These are phyloP conservation scores for Narthecium ossifragum DNA, from an alignment of 106 monocot species.

Conservation along the genomic window DNA sequence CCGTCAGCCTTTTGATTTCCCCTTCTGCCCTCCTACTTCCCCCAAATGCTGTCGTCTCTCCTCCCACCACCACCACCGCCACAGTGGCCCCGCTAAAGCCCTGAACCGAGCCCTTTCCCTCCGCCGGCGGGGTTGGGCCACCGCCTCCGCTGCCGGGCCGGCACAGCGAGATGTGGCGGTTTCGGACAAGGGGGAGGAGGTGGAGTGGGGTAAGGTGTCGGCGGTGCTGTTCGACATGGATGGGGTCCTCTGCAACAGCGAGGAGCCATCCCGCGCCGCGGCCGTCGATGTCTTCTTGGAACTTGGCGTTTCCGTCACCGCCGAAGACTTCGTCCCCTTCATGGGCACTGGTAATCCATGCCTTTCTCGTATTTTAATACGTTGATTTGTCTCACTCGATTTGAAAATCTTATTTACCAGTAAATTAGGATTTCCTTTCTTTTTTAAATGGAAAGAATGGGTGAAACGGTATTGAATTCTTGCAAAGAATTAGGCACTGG, in stretches of 20 bases:
- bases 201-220: slow-evolving; percentile 70
- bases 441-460: too few species aligned
- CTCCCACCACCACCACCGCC: slow-evolving; percentile 5
- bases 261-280: slow-evolving; percentile 75
- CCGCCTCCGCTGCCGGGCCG: slow-evolving; percentile 4
- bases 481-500: too few species aligned
- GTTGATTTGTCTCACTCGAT: too few species aligned
- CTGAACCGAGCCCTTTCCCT: not conserved
- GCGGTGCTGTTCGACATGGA: slow-evolving; percentile 98
- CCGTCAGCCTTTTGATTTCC: slow-evolving; percentile 1
- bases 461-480: too few species aligned
- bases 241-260: slow-evolving; percentile 97
- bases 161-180: slow-evolving; percentile 10
- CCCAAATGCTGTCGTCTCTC: slow-evolving; percentile 9
- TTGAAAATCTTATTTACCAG: too few species aligned
- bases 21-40: slow-evolving; percentile 18
- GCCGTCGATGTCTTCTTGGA: slow-evolving; percentile 90
- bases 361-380: not conserved
- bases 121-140: not conserved
- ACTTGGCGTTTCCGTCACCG: slow-evolving; percentile 77
- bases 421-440: not conserved
- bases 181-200: slow-evolving; percentile 1
- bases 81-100: not conserved
- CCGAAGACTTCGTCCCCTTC: slow-evolving; percentile 87
- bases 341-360: slow-evolving; percentile 76